These are phyloP conservation scores for Delitschia confertaspora DNA, from an alignment of 495 filamentous ascomycete genomes.

Conservation along the genomic window DNA sequence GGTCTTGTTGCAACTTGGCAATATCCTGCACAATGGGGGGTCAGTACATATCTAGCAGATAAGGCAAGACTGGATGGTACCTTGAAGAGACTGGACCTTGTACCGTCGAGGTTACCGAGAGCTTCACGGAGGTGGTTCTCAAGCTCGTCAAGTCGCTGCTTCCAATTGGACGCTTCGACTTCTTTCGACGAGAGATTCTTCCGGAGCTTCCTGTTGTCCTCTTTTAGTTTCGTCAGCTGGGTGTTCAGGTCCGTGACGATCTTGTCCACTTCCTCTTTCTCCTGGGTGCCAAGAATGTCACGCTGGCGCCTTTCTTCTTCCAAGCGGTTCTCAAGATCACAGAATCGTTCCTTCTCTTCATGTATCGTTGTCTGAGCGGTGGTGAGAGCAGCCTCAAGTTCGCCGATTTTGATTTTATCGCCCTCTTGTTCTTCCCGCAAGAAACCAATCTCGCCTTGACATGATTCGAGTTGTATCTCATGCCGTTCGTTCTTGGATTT, in stretches of 20 bases:
- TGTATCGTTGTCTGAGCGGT: conserved; percentile 60
- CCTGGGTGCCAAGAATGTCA: conserved; percentile 72
- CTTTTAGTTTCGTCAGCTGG: conserved; percentile 70
- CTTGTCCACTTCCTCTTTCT: conserved; percentile 78
- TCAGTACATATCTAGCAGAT: conserved; percentile 20
- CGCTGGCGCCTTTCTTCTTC: conserved; percentile 74
- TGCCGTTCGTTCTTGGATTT: conserved; percentile 79
- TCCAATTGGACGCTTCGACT: conserved; percentile 80
- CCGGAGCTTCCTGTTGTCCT: conserved; percentile 72
- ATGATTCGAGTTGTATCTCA: conserved; percentile 82
- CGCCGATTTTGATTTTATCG: conserved; percentile 96
- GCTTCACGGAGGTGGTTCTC: conserved; percentile 81
- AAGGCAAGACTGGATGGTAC: conserved; percentile 35
- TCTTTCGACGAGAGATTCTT: conserved; percentile 75
- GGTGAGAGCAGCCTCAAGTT: conserved; percentile 73
- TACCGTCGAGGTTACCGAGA: conserved; percentile 75
- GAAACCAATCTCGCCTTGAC: conserved; percentile 89
- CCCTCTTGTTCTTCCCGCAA: conserved; percentile 92
- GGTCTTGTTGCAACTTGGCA: conserved; percentile 74
- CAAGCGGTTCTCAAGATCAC: conserved; percentile 69
- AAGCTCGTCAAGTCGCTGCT: conserved; percentile 77
- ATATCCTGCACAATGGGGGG: conserved; percentile 53
- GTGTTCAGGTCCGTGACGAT: conserved; percentile 78
- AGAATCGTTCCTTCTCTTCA: conserved; percentile 70
- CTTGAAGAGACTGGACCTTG: conserved; percentile 75